Evolutionary conservation across 164 flowering plant species (phyloP), one percentile per base, ranked within the genome.

Genomic region (Magnolia changhungtana): DNA sequence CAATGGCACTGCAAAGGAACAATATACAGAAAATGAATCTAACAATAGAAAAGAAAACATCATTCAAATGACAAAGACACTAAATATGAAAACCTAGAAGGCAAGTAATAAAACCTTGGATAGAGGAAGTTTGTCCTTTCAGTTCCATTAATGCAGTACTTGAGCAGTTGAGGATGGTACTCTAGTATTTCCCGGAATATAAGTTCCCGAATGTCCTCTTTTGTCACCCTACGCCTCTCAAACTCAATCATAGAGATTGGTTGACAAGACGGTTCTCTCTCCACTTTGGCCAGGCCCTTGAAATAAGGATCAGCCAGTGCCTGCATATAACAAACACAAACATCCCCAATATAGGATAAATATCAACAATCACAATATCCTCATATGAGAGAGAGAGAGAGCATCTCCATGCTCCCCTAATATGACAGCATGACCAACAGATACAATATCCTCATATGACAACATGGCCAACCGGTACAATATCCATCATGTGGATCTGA

Each of bases 301-400:
- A 94, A 94, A 80, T 94, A 94, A 71, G 98, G 96, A 86, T 94
- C 92, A 67, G 92, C 96, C 31, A 95, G 77, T 64, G 97, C 98
- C 97, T 94, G 87, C 68, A 1, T 8, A 65, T 23, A 8, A 23
- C 68, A 65, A 65, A 65, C 68, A 65, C 63, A 59, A 18, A 63
- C 19, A 23, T 65, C 10, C 24, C 29, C 21, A 65, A 8, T 5
- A 5, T 0, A 37, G 45, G 45, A 37, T 19, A 75, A 73, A 14
- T 14, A 73, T 21, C 9, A 5, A 50, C 50, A 70, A 16, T 27
- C 29, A 4, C 49, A 68, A 8, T 18, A 37, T 10, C n/a, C n/a
- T n/a, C n/a, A n/a, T n/a, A n/a, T n/a, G 13, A 51, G 58, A 11
- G 13, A 7, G 14, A 52, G 58, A 13, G 58, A 52, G 58, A 52